These are phyloP conservation scores for Phialocephala subalpina DNA, from an alignment of 2,329 filamentous ascomycete species.

Conservation along the genomic window DNA sequence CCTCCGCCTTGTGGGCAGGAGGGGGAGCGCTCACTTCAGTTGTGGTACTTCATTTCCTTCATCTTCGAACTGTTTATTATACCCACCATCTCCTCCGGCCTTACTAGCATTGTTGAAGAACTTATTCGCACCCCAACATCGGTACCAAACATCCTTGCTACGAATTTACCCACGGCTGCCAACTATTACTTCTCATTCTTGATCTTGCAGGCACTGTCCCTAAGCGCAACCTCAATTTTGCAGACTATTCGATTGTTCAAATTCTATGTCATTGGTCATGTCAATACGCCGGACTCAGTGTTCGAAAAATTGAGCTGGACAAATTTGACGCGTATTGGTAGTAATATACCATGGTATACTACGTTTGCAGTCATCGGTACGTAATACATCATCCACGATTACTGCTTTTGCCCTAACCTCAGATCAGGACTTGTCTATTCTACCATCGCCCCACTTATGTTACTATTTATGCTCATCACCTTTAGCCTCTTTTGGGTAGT, in stretches of 20 bases:
- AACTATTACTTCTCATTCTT: slow-evolving; percentile 41
- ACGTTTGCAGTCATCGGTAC: slow-evolving; percentile 37
- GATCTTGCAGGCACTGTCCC: slow-evolving; percentile 31
- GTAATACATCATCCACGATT: slow-evolving; percentile 22
- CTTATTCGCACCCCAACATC: slow-evolving; percentile 25
- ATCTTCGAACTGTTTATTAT: slow-evolving; percentile 75
- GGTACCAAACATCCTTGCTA: slow-evolving; percentile 30
- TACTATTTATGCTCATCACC: slow-evolving; percentile 27
- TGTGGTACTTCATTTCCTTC: slow-evolving; percentile 74
- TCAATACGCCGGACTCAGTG: slow-evolving; percentile 32
- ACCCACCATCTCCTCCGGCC: slow-evolving; percentile 52
- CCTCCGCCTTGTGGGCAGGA: slow-evolving; percentile 28
- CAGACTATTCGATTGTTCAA: slow-evolving; percentile 24
- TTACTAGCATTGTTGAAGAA: slow-evolving; percentile 31
- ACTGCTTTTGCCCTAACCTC: slow-evolving; percentile 20
- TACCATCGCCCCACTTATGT: slow-evolving; percentile 33
- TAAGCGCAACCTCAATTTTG: slow-evolving; percentile 27
- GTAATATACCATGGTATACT: slow-evolving; percentile 35
- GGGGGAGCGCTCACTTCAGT: slow-evolving; percentile 54
- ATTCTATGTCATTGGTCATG: slow-evolving; percentile 31
- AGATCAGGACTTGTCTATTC: slow-evolving; percentile 53
- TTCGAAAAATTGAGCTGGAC: slow-evolving; percentile 34
- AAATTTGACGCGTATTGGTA: slow-evolving; percentile 33
- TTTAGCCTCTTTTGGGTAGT: slow-evolving; percentile 33
- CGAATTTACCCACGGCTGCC: slow-evolving; percentile 34